Percentiles rank a stretch among this genome's conserved stretches.
These are phyloP conservation scores for Begonia loranthoides DNA, from an alignment of 306 rosid species.

Conservation along the genomic window DNA sequence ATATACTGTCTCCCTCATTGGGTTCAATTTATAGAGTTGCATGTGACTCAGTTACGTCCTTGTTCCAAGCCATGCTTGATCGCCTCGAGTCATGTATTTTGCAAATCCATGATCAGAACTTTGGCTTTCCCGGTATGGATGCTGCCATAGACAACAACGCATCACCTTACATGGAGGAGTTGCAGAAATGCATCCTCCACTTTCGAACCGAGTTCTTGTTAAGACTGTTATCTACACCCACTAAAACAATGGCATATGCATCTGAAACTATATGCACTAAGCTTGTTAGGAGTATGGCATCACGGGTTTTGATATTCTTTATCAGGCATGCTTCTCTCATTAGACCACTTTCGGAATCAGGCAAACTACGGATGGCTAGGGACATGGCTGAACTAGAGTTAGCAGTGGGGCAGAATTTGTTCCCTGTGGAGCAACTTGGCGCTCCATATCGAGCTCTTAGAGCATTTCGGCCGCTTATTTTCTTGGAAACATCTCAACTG, in stretches of 20 bases:
- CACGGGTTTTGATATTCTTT: conserved; percentile 80
- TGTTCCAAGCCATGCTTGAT: conserved; percentile 94
- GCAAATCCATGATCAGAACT: conserved; percentile 88
- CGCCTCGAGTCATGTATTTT: conserved; percentile 89
- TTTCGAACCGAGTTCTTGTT: conserved; percentile 83
- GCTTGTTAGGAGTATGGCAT: conserved; percentile 92
- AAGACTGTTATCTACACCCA: conserved; percentile 59
- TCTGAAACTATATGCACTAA: conserved; percentile 81
- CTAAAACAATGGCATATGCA: conserved; percentile 25
- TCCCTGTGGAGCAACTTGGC: conserved; percentile 95
- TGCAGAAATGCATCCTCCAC: conserved; percentile 83
- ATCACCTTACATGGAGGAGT: conserved; percentile 97
- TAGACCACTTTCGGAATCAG: conserved; percentile 97
- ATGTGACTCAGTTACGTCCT: conserved; percentile 75
- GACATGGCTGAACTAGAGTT: conserved; percentile 98
- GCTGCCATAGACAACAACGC: conserved; percentile 93
- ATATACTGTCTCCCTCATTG: conserved; percentile 79
- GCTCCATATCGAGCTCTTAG: conserved; percentile 88
- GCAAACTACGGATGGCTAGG: conserved; percentile 96
- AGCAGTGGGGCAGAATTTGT: conserved; percentile 87
- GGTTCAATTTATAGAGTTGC: conserved; percentile 92
- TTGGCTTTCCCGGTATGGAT: conserved; percentile 72
- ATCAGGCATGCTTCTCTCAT: conserved; percentile 96
- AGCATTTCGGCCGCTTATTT: conserved; percentile 93
- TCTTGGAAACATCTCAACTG: conserved; percentile 90